Conservation (phyloP, 1,284 basidiomycete genomes). For the Athelia sp. region DNA sequence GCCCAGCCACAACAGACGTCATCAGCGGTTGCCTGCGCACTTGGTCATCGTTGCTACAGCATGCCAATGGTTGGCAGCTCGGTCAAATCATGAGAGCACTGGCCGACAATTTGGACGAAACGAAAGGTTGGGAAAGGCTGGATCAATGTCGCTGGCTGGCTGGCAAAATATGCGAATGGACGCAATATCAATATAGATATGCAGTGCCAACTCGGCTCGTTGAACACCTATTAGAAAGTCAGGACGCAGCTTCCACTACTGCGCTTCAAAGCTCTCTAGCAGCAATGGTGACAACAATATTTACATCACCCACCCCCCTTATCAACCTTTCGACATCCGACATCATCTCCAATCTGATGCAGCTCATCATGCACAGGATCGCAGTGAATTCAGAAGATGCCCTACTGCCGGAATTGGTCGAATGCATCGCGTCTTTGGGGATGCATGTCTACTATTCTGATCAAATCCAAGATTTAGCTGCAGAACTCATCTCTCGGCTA, state of each 20-base stretch:
- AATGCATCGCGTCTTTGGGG: constrained; percentile 80
- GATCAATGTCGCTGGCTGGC: constrained; percentile 84
- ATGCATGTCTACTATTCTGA: constrained; percentile 95
- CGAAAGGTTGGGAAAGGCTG: constrained; percentile 66
- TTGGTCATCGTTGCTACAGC: constrained; percentile 68
- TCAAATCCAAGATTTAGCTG: constrained; percentile 91
- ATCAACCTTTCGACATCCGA: constrained; percentile 92
- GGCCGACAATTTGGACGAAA: constrained; percentile 60
- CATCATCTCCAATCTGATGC: constrained; percentile 74
- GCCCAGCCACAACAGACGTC: constrained; percentile 74
- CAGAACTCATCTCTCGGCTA: constrained; percentile 80
- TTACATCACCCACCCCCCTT: constrained; percentile 78
- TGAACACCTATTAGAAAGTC: constrained; percentile 71
- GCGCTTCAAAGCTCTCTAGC: constrained; percentile 68
- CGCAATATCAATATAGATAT: constrained; percentile 90
- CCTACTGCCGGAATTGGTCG: constrained; percentile 68
- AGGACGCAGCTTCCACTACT: constrained; percentile 50
- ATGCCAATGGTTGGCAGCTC: constrained; percentile 77
- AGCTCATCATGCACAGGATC: constrained; percentile 70
- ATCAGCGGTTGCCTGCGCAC: constrained; percentile 70
- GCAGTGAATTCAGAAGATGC: constrained; percentile 62
- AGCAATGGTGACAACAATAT: constrained; percentile 80
- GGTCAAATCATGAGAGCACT: constrained; percentile 68
- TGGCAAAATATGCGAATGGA: constrained; percentile 74
- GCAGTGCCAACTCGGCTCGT: constrained; percentile 83